Base-by-base conservation (phyloP, 1,284 basidiomycete genomes). In the Rhodotorula sp. region DNA sequence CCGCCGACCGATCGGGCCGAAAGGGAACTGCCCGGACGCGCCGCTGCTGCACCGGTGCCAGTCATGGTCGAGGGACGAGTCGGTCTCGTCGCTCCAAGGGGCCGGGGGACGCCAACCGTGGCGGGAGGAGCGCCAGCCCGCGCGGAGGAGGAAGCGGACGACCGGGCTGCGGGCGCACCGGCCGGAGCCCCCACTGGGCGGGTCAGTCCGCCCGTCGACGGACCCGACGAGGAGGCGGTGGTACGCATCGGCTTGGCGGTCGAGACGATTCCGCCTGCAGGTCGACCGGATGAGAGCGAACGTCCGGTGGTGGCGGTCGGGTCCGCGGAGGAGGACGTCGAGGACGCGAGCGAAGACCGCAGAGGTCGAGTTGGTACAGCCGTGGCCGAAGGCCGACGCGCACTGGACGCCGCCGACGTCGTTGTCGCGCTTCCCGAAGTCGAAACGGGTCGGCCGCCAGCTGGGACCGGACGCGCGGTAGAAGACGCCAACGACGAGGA, bases 211-310 rank as follows among this genome's bases (percentile, higher is more conserved):
- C 26, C 28, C 28, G 45, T 4, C n/a, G 50, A n/a, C 12, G 38
- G 38, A 43, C 38, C 38, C 12, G 38, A 43, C 3, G 58, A 10
- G 8, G 64, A 26, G 7, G 64, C 2, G 2, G 47, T 49, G 21
- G 63, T 15, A 19, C 26, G 18, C 23, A 50, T n/a, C 31, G 56
- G 50, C 50, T 64, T 68, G 47, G 57, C 62, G 14, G 62, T 56
- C n/a, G 38, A 47, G 54, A 63, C 62, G 62, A 63, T 63, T 3
- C 54, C 62, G 43, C 62, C 45, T 23, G 49, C 59, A 23, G 28
- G 58, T 43, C 59, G 59, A 28, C 26, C 54, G 14, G 23, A 21
- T 6, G 26, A 12, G 23, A 28, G 26, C 2, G n/a, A 50, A 18
- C 49, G 49, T 18, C 19, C 49, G 49, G 18, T 50, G 6, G 49